Evolutionary conservation across 2,329 filamentous ascomycete genomes (phyloP).

Genomic region (Fusarium floridanum): DNA sequence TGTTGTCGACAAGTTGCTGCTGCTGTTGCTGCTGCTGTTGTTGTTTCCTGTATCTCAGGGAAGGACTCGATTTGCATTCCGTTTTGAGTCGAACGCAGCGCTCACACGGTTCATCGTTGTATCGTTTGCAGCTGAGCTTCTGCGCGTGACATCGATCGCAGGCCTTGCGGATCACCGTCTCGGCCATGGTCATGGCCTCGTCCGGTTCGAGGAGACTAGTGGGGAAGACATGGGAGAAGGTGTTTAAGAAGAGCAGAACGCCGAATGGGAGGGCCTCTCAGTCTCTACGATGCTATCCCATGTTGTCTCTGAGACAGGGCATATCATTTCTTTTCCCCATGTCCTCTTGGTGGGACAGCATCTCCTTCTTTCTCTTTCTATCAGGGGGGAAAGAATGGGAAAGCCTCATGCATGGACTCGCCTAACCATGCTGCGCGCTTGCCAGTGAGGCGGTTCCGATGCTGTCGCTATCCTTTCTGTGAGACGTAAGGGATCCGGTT

Average conservation of each 20-base stretch:
- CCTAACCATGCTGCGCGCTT: constrained; percentile 42
- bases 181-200: constrained; percentile 52
- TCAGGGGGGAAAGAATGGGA: not conserved
- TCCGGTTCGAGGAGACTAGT: constrained; percentile 36
- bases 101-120: constrained; percentile 57
- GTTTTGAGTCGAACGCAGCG: constrained; percentile 57
- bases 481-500: constrained; percentile 37
- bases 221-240: constrained; percentile 47
- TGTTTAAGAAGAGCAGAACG: constrained; percentile 46
- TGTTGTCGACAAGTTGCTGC: constrained; percentile 26
- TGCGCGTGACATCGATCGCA: constrained; percentile 62
- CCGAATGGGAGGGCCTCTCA: no score
- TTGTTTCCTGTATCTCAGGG: constrained; percentile 54
- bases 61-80: constrained; percentile 60
- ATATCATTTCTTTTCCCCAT: not conserved
- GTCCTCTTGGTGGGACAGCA: not conserved
- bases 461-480: constrained; percentile 40
- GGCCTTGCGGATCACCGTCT: constrained; percentile 57
- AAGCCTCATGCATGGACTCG: constrained; percentile 38
- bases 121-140: constrained; percentile 61
- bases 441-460: constrained; percentile 41
- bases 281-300: constrained; percentile 7
- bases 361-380: not conserved
- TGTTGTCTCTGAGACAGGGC: not conserved
- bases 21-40: constrained; percentile 43